Conservation (phyloP, 2,329 filamentous ascomycete species). For the Colletotrichum lindemuthianum region DNA sequence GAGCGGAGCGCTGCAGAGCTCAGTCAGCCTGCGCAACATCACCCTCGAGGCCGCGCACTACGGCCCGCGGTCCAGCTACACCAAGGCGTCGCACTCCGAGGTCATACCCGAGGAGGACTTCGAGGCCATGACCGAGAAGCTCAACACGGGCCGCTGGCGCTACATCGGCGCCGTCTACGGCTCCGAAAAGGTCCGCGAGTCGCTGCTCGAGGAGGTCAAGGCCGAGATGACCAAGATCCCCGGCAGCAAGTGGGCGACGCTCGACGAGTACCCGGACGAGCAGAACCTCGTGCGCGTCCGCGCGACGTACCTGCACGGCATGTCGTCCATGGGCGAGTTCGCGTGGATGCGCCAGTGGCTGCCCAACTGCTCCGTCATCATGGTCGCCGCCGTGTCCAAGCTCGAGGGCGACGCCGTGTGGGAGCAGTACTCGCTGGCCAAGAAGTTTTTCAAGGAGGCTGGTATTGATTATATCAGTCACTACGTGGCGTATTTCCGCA, state of each 20-base stretch:
- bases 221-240: constrained; percentile 23
- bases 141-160: constrained; percentile 26
- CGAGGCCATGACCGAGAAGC: constrained; percentile 27
- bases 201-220: constrained; percentile 21
- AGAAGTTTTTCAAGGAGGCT: constrained; percentile 20
- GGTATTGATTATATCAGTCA: constrained; percentile 31
- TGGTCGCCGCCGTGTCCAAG: constrained; percentile 18
- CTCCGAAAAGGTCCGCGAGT: constrained; percentile 27
- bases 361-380: constrained; percentile 26
- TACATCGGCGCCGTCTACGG: constrained; percentile 28
- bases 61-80: constrained; percentile 28
- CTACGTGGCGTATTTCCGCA: constrained; percentile 28
- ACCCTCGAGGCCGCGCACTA: constrained; percentile 26
- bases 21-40: constrained; percentile 25
- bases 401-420: constrained; percentile 20
- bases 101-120: constrained; percentile 27
- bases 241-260: constrained; percentile 26
- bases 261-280: constrained; percentile 25
- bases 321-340: constrained; percentile 31
- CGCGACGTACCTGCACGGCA: constrained; percentile 25
- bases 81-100: constrained; percentile 29
- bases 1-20: constrained; percentile 22
- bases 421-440: constrained; percentile 26
- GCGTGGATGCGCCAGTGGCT: constrained; percentile 32
- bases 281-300: constrained; percentile 17